These are phyloP conservation scores for Didymella pinodella DNA, from an alignment of 2,329 filamentous ascomycete species.

Conservation along the genomic window DNA sequence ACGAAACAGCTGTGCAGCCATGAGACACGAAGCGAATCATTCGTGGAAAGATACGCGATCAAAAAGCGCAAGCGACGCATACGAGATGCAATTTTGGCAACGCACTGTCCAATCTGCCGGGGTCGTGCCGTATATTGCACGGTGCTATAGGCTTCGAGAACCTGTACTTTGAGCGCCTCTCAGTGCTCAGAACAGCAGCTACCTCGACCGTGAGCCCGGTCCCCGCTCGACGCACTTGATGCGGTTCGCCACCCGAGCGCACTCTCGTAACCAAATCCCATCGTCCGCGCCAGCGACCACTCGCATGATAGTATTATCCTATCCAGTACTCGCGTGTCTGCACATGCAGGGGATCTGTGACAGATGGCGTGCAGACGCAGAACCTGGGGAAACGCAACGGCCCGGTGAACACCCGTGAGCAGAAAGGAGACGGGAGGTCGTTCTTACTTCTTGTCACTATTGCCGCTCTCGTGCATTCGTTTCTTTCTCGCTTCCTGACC, in stretches of 20 bases:
- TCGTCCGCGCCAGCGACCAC: slow-evolving; percentile 9
- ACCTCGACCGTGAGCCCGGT: background rate
- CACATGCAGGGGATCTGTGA: slow-evolving; percentile 23
- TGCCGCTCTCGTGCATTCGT: background rate
- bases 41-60: slow-evolving; percentile 10
- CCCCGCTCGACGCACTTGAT: slow-evolving; percentile 2
- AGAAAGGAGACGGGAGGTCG: slow-evolving; percentile 3
- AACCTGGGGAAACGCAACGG: slow-evolving; percentile 33
- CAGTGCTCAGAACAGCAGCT: background rate
- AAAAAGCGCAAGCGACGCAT: slow-evolving; percentile 1
- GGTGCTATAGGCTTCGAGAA: slow-evolving; percentile 6
- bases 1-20: slow-evolving; percentile 8
- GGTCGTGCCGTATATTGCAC: slow-evolving; percentile 13
- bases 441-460: background rate
- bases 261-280: slow-evolving; percentile 6
- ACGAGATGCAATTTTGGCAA: background rate
- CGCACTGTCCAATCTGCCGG: slow-evolving; percentile 9
- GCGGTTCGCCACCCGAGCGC: slow-evolving; percentile 5
- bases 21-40: background rate
- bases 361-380: slow-evolving; percentile 25
- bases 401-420: slow-evolving; percentile 3
- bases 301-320: slow-evolving; percentile 24
- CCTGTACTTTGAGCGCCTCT: slow-evolving; percentile 1
- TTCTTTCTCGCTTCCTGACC: background rate
- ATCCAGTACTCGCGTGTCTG: slow-evolving; percentile 11